A percentile compares a stretch with the other conserved stretches of the same genome.
These are phyloP conservation scores for Parastagonospora nodorum DNA, from an alignment of 2,329 filamentous ascomycete genomes.

Conservation along the genomic window DNA sequence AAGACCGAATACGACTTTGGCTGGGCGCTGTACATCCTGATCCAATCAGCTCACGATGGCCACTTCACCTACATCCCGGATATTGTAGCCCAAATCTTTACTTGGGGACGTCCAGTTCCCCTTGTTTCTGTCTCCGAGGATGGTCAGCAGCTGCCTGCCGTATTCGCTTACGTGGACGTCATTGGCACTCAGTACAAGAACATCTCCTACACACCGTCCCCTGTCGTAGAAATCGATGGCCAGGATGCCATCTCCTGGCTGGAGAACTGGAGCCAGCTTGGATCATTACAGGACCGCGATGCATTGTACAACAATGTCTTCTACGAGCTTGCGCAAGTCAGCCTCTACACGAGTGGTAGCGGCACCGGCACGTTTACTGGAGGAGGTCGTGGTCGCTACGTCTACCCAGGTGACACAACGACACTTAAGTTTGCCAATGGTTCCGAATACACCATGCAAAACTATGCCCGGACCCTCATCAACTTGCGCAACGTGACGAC, in stretches of 20 bases:
- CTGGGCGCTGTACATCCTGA: slow-evolving; percentile 58
- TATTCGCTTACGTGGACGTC: slow-evolving; percentile 60
- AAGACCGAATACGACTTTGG: slow-evolving; percentile 53
- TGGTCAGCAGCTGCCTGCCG: slow-evolving; percentile 61
- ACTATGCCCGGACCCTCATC: slow-evolving; percentile 49
- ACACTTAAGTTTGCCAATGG: slow-evolving; percentile 54
- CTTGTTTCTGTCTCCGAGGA: slow-evolving; percentile 67
- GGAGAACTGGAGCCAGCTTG: slow-evolving; percentile 52
- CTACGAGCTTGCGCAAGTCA: slow-evolving; percentile 52
- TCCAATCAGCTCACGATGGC: slow-evolving; percentile 66
- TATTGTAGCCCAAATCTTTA: slow-evolving; percentile 57
- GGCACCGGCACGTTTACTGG: slow-evolving; percentile 52
- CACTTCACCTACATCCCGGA: slow-evolving; percentile 65
- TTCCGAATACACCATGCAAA: slow-evolving; percentile 45
- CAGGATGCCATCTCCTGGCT: slow-evolving; percentile 56
- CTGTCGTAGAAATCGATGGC: slow-evolving; percentile 62
- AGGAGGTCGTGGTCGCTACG: slow-evolving; percentile 50
- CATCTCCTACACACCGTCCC: slow-evolving; percentile 53
- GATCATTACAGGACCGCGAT: slow-evolving; percentile 61
- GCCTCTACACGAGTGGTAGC: slow-evolving; percentile 46
- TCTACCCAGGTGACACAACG: slow-evolving; percentile 52
- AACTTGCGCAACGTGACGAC: slow-evolving; percentile 48
- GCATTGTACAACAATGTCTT: slow-evolving; percentile 61
- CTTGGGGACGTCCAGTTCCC: slow-evolving; percentile 53
- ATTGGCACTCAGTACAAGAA: slow-evolving; percentile 51